Evolutionary conservation across 768 basidiomycete genomes (phyloP).

Genomic region (Zangia roseola): DNA sequence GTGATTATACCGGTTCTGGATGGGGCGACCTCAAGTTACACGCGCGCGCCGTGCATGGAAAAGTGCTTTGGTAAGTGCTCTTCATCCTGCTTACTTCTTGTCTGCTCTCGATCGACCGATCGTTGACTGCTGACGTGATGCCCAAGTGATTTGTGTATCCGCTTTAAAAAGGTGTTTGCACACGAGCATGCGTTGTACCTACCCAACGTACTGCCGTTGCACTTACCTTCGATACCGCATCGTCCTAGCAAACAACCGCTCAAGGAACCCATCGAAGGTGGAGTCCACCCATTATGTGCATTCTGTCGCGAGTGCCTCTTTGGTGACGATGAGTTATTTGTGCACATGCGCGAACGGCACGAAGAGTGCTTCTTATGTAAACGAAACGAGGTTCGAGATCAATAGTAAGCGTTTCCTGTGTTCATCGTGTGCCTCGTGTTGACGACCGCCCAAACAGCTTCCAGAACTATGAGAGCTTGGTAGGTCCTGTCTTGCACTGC

Average conservation of each 20-base stretch:
- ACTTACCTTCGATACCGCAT: constrained; percentile 71
- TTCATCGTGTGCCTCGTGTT: neutral
- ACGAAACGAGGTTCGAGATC: constrained; percentile 70
- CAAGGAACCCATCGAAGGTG: constrained; percentile 65
- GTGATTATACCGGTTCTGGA: constrained; percentile 79
- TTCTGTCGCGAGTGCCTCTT: constrained; percentile 96
- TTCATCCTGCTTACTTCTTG: neutral
- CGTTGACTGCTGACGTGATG: neutral
- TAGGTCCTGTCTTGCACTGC: constrained; percentile 32
- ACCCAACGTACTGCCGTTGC: constrained; percentile 57
- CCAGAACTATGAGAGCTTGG: constrained; percentile 73
- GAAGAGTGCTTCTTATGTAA: constrained; percentile 98
- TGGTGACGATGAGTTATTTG: constrained; percentile 87
- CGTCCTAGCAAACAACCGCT: constrained; percentile 38
- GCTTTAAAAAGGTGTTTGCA: constrained; percentile 89
- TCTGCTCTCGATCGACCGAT: neutral
- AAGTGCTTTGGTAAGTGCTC: constrained; percentile 70
- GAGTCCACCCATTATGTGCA: constrained; percentile 74
- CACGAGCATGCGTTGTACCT: constrained; percentile 92
- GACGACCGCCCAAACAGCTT: constrained; percentile 50
- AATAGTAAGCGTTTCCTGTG: constrained; percentile 64
- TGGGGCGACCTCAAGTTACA: constrained; percentile 92
- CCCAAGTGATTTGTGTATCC: constrained; percentile 79
- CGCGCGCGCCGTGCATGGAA: constrained; percentile 69
- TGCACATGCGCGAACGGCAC: constrained; percentile 90